phyloP scores from a whole-genome alignment of 805 yeast genomes.

The Scheffersomyces stipitis region DNA sequence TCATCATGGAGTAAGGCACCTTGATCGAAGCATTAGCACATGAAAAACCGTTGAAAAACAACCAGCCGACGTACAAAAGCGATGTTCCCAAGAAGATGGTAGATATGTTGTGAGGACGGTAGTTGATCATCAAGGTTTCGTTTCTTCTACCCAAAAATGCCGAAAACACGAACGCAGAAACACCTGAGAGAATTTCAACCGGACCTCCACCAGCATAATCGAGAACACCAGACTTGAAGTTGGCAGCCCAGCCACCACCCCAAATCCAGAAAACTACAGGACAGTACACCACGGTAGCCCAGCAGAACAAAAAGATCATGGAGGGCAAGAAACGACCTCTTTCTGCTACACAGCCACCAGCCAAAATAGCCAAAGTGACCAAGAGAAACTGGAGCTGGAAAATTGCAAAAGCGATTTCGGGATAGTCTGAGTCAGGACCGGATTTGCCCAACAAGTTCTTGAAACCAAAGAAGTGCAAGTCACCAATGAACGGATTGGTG shows the following conservation, averaged over 20 bases:
- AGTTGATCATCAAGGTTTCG: constrained; percentile 76
- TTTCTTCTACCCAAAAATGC: constrained; percentile 75
- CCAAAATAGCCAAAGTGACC: constrained; percentile 87
- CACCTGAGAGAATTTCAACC: constrained; percentile 89
- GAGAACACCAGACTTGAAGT: constrained; percentile 76
- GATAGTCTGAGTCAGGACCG: constrained; percentile 50
- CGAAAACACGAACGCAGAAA: constrained; percentile 86
- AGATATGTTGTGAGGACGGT: constrained; percentile 93
- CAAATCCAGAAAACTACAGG: constrained; percentile 97
- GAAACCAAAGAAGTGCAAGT: constrained; percentile 79
- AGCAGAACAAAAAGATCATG: constrained; percentile 75
- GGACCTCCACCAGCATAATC: constrained; percentile 99
- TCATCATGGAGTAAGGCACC: constrained; percentile 87
- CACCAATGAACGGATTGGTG: constrained; percentile 83
- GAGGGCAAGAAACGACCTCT: constrained; percentile 87
- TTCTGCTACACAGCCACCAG: constrained; percentile 87
- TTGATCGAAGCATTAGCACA: constrained; percentile 79
- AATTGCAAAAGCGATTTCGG: constrained; percentile 80
- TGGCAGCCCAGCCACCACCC: constrained; percentile 92
- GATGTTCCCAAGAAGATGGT: constrained; percentile 86
- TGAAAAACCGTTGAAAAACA: constrained; percentile 91
- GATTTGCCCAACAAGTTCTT: constrained; percentile 59
- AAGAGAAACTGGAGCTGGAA: constrained; percentile 91
- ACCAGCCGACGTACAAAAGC: constrained; percentile 93
- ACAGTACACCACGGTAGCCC: constrained; percentile 91